Conservation (phyloP, 2,329 filamentous ascomycete species). For the Fusarium illudens region DNA sequence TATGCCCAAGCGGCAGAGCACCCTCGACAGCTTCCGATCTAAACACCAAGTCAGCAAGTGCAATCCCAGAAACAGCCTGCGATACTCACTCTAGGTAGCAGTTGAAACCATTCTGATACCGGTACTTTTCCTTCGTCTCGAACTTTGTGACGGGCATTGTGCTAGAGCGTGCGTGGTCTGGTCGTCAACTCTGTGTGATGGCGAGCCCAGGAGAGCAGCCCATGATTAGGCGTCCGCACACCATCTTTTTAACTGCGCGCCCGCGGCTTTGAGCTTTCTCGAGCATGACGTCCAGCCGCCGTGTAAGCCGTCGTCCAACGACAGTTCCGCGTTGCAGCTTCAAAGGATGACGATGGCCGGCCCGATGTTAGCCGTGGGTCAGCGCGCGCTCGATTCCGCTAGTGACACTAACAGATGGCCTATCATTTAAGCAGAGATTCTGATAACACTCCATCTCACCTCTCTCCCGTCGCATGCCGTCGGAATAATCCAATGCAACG, state of each 20-base stretch:
- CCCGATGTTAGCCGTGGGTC: conserved; percentile 43
- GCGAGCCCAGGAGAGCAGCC: not conserved
- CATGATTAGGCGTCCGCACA: conserved; percentile 15
- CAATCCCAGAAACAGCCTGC: rapidly evolving
- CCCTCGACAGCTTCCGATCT: conserved; percentile 81
- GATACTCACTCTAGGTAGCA: conserved; percentile 75
- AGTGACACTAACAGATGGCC: conserved; percentile 5
- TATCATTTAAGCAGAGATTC: too few species aligned
- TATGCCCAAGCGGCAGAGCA: conserved; percentile 77
- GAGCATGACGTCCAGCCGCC: conserved; percentile 35
- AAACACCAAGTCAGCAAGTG: conserved; percentile 10
- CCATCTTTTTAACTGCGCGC: conserved; percentile 35
- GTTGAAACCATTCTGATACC: conserved; percentile 81
- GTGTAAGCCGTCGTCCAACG: conserved; percentile 35
- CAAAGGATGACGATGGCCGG: conserved; percentile 23
- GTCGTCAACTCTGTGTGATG: conserved; percentile 1
- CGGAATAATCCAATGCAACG: not conserved
- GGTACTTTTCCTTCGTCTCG: conserved; percentile 66
- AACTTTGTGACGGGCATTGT: conserved; percentile 63
- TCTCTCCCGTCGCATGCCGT: conserved; percentile 13
- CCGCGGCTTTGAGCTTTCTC: conserved; percentile 25
- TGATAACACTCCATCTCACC: not conserved
- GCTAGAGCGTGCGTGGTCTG: conserved; percentile 1
- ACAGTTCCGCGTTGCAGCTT: conserved; percentile 39
- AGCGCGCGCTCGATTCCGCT: conserved; percentile 38